Base-by-base conservation (phyloP, 768 basidiomycete genomes). In the Antrodiella citrinella region DNA sequence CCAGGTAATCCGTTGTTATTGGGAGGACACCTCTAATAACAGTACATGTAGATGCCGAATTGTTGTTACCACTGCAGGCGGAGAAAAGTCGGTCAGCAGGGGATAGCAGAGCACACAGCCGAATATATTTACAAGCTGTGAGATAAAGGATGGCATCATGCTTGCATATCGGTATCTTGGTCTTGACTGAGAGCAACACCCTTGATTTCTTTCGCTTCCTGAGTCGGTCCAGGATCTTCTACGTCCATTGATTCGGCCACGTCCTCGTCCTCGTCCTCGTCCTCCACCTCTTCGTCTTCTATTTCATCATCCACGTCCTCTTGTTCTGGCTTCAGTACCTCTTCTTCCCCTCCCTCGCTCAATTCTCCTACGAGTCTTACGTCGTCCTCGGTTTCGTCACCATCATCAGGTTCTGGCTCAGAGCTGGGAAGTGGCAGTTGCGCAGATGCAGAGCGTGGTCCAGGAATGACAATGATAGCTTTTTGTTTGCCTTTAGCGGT, bases 221-320 rank as follows among this genome's bases (percentile, higher is more conserved):
- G 30, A 35, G 7, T 35, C 30, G 15, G 15, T 35, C 30, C 30
- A 7, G 7, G 7, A 35, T 15, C 15, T 35, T 35, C 30, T 15
- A 35, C 30, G 15, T 7, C 30, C 30, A 35, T 35, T 15, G 7
- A 15, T 35, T 66, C 67, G 1, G 61, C 62, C 9, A 58, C 64
- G 0, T 51, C 61, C 2, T 53, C 69, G 4, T 62, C 63, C 11
- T 58, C 66, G 10, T 65, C 69, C 7, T 67, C 70, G n/a, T 59
- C 69, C 4, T 53, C 59, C 18, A 52, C 64, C 15, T 58, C 60
- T 4, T 57, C 60, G 10, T 65, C 71, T 12, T 57, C 69, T 12
- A 58, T 69, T 11, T 59, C 67, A 13, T 63, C 65, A 13, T 67
- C 69, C 41, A 69, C 71, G 20, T 63, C 70, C 23, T 60, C 60